Conservation (phyloP, 2,329 filamentous ascomycete genomes). For the Alternaria triticimaculans region DNA sequence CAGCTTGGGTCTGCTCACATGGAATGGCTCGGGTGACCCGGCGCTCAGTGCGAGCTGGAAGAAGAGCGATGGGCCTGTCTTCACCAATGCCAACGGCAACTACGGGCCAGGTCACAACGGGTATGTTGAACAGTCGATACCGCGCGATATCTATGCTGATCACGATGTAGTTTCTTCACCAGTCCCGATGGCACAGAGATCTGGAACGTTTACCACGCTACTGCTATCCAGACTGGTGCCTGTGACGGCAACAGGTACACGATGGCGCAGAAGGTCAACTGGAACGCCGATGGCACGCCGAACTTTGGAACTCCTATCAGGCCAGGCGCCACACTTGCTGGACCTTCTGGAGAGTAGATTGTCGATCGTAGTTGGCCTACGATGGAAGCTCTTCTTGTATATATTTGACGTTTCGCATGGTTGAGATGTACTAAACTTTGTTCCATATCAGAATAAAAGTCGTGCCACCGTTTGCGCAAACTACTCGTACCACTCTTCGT, state of each 20-base stretch:
- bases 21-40: slow-evolving; percentile 59
- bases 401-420: neutral
- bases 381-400: neutral
- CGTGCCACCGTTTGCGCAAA: neutral
- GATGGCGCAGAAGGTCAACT: slow-evolving; percentile 60
- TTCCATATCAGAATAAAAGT: neutral
- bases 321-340: slow-evolving; percentile 40
- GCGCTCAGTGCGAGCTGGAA: slow-evolving; percentile 55
- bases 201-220: slow-evolving; percentile 65
- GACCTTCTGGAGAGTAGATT: slow-evolving; percentile 46
- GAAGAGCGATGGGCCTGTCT: slow-evolving; percentile 59
- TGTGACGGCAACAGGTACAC: slow-evolving; percentile 64
- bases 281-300: slow-evolving; percentile 59
- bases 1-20: slow-evolving; percentile 61
- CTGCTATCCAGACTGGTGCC: slow-evolving; percentile 55
- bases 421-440: neutral
- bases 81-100: slow-evolving; percentile 62
- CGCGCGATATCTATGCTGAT: neutral
- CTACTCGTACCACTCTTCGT: neutral
- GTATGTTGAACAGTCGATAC: slow-evolving; percentile 22
- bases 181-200: slow-evolving; percentile 62
- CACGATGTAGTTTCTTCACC: slow-evolving; percentile 58
- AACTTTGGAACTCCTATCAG: slow-evolving; percentile 55
- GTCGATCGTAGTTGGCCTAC: neutral
- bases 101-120: slow-evolving; percentile 64